A percentile compares a stretch with the other conserved stretches of the same genome.
phyloP scores from a whole-genome alignment of 192 early-diverging fungal species.

The Dissophora ornata region DNA sequence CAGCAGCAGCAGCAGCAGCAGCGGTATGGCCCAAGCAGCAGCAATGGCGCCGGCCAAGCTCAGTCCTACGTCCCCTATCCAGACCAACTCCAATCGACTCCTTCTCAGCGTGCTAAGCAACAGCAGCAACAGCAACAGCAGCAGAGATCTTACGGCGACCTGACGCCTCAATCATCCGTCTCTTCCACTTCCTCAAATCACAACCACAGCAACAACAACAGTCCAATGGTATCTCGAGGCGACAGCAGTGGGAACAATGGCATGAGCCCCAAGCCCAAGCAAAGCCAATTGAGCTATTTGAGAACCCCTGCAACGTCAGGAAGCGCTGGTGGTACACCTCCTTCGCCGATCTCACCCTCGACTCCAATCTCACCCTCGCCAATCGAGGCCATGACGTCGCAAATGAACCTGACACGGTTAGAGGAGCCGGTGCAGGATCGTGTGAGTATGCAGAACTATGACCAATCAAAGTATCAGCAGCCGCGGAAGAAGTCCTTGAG shows the following conservation, averaged over 20 bases:
- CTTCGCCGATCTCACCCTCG: conserved; percentile 45
- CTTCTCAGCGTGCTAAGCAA: conserved; percentile 4
- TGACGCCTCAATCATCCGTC: conserved; percentile 36
- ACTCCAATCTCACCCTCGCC: conserved; percentile 17
- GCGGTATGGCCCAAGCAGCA: conserved; percentile 9
- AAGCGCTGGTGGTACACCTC: conserved; percentile 10
- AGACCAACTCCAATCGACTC: conserved; percentile 10
- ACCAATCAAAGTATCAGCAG: conserved; percentile 35
- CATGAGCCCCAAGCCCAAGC: conserved; percentile 7
- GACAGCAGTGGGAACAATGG: conserved; percentile 37
- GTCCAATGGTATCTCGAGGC: conserved; percentile 19
- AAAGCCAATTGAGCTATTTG: conserved; percentile 37
- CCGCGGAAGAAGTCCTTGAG: conserved; percentile 27
- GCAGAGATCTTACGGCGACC: conserved; percentile 16
- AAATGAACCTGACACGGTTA: conserved; percentile 23
- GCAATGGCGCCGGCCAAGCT: not conserved
- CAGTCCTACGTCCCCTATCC: conserved; percentile 21
- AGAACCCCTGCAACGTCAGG: conserved; percentile 8
- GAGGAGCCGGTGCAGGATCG: conserved; percentile 40
- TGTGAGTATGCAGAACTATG: conserved; percentile 19
- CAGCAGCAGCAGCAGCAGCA: conserved; percentile 13
- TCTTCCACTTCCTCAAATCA: conserved; percentile 28
- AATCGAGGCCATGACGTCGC: conserved; percentile 15
- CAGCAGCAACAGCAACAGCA: conserved; percentile 31
- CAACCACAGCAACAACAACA: not conserved